Base-by-base conservation (phyloP, 305 asterid species). In the Ilex paraguariensis region DNA sequence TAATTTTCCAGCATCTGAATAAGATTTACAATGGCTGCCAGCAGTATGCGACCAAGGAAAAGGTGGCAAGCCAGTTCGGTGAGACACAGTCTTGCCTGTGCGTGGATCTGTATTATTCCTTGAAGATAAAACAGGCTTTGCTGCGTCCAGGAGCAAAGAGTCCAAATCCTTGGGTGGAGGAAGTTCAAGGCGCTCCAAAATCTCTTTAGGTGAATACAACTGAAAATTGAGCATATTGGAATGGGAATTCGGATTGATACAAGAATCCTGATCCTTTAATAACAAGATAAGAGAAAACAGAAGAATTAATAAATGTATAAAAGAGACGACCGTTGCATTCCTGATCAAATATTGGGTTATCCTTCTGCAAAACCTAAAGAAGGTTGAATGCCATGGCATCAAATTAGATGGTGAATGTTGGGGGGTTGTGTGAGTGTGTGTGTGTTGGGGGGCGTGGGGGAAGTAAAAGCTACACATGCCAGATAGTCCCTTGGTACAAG, bases 31-130 rank as follows among this genome's bases (percentile, higher is more conserved):
- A 69, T 87, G 76, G 60, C 91, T 95, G 36, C 88, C 76, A 62
- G 80, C 80, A 56, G 86, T 70, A 64, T 84, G 83, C 15, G 99
- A 94, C 98, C 98, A 94, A 54, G 95, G 75, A 73, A 94, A 94
- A 71, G 98, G 91, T 31, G 95, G 95, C 79, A 90, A 73, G 61
- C 99, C 96, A 76, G 74, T 73, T 75, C 89, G 79, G 54, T 83
- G 80, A 65, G 82, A 60, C 54, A 66, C 69, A 42, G 79, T 50
- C 79, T 82, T 94, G 63, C 86, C 85, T 66, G 65, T 40, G 61
- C 93, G 96, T 55, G 82, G 74, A 73, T 94, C 97, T 44, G 73
- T 61, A 64, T 63, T 65, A 60, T 57, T 78, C 79, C 82, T 86
- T 40, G 90, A 76, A 61, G 83, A 67, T 53, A 78, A 67, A 50